Evolutionary conservation across 257 asterid species (phyloP), one percentile per base, ranked within the genome.

Genomic region (Ocimum tenuiflorum): DNA sequence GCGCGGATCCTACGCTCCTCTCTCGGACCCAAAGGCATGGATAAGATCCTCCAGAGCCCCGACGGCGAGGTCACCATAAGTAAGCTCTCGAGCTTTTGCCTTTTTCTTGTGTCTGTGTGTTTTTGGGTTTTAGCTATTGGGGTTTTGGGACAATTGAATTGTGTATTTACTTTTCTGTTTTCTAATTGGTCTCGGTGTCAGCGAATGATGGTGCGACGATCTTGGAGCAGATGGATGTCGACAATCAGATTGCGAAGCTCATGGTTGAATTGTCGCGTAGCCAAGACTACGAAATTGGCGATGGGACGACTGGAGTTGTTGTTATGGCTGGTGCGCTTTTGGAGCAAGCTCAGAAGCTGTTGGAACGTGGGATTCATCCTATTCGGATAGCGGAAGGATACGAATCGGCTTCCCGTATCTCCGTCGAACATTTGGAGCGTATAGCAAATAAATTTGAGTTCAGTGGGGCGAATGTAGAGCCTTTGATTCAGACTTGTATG

Each of bases 191-290:
- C 18, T 63, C n/a, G 55, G 58, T 80, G 65, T 58, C 86, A 89
- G 98, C 98, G 23, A 92, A 89, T 77, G 98, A 92, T 35, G 98
- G 98, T 36, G 98, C 98, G 1, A 89, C 98, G 14, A 89, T 89
- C 80, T 78, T 92, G 88, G 96, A 92, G 79, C 96, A 74, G 79
- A 92, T 92, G 98, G 98, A 89, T 31, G 97, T 92, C 18, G 97
- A 83, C 84, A 92, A 84, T 75, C 97, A 92, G 69, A 92, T 92
- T 75, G 97, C 90, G 8, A 92, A 92, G 78, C 89, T 92, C 73
- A 89, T 92, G 97, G 98, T 92, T 75, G 97, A 92, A 59, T 59
- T 92, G 78, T 92, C 97, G 42, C 72, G 83, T 45, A 92, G 98
- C 81, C 98, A 92, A 65, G 98, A 92, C 72, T 92, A 89, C 63